A percentile compares a stretch with the other conserved stretches of the same genome.
phyloP scores from a whole-genome alignment of 495 filamentous ascomycete genomes.

The Penicillium maclennaniae region DNA sequence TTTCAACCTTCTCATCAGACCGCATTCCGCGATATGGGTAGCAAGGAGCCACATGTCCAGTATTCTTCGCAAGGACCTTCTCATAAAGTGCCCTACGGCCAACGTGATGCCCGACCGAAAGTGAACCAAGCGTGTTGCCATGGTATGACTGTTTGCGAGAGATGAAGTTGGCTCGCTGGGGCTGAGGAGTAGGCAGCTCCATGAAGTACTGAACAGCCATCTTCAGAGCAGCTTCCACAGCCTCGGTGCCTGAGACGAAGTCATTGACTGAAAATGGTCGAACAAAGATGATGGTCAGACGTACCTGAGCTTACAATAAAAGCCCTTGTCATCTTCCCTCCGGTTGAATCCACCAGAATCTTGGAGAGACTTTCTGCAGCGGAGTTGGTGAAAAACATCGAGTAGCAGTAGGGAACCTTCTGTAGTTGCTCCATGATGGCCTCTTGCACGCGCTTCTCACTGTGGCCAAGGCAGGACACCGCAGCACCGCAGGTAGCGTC shows the following conservation, averaged over 20 bases:
- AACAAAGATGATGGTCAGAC: neutral
- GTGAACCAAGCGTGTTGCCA: slow-evolving; percentile 64
- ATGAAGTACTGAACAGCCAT: slow-evolving; percentile 54
- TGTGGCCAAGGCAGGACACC: slow-evolving; percentile 37
- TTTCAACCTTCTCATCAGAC: slow-evolving; percentile 27
- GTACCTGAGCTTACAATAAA: slow-evolving; percentile 48
- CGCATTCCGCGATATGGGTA: slow-evolving; percentile 54
- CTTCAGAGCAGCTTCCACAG: slow-evolving; percentile 61
- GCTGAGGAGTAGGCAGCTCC: slow-evolving; percentile 42
- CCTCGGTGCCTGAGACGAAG: slow-evolving; percentile 47
- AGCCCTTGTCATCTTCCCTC: slow-evolving; percentile 29
- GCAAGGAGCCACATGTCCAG: slow-evolving; percentile 61
- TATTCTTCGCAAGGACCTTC: slow-evolving; percentile 54
- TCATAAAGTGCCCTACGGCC: slow-evolving; percentile 57
- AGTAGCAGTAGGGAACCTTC: slow-evolving; percentile 42
- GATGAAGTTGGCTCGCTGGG: slow-evolving; percentile 51
- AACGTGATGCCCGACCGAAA: slow-evolving; percentile 58
- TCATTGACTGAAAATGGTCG: neutral
- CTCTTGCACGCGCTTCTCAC: slow-evolving; percentile 32
- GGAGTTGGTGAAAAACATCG: slow-evolving; percentile 41
- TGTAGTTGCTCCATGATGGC: slow-evolving; percentile 41
- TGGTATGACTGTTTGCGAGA: slow-evolving; percentile 64
- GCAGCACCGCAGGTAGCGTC: slow-evolving; percentile 36
- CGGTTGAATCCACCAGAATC: slow-evolving; percentile 35
- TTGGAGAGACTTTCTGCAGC: slow-evolving; percentile 33